Base-by-base conservation (phyloP, 176 grass and related monocot species). In the Bothriochloa decipiens region DNA sequence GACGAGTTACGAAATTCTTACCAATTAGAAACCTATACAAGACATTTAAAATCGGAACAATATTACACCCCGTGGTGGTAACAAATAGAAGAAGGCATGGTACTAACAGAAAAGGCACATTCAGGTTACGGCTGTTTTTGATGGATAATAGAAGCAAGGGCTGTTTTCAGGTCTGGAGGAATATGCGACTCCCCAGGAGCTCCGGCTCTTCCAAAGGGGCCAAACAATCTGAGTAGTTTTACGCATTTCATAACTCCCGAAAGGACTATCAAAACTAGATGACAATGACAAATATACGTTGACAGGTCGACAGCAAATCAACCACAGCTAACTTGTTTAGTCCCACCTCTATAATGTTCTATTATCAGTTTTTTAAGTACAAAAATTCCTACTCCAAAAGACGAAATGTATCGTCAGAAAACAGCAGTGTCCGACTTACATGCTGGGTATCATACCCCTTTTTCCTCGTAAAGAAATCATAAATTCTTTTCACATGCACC, bases 381-480 rank as follows among this genome's bases (percentile, higher is more conserved):
- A 87, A 81, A 86, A 87, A 77, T 74, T 75, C 17, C 64, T 75
- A 75, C 45, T 74, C 74, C 60, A 25, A 20, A 32, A 37, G 22
- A 61, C 17, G 68, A 80, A 76, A 63, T 83, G 58, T 47, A 18
- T 46, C 14, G 23, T 71, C 70, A 72, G 27, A 6, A n/a, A 85
- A 68, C 46, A 77, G 7, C 25, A 55, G 25, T 45, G 41, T 72
- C 20, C 20, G 53, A 78, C 49, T 78, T 69, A 68, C 47, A 55
- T 25, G 62, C 3, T 22, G 35, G 18, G 67, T 32, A 32, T 32
- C 68, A 62, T 47, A 58, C 70, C 70, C 55, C 17, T 13, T 65
- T 64, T 61, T 39, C 40, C 50, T 81, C 11, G 15, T 39, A 50
- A 79, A 27, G 16, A 47, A 74, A 58, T 26, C 25, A 60, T 49